phyloP scores from a whole-genome alignment of 805 yeast species.

The Jamesozyma lodderae region DNA sequence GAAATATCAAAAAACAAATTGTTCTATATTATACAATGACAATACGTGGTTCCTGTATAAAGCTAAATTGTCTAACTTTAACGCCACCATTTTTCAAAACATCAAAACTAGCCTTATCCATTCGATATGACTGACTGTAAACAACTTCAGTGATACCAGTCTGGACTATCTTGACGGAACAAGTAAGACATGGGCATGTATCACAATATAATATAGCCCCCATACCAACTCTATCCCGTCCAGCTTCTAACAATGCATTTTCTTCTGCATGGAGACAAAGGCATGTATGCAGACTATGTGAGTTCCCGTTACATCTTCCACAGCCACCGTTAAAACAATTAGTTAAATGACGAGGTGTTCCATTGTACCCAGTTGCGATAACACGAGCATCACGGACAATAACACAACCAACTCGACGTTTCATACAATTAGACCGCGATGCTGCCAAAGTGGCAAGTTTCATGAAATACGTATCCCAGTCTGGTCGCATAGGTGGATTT shows the following conservation, averaged over 20 bases:
- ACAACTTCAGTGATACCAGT: constrained; percentile 87
- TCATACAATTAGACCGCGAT: constrained; percentile 89
- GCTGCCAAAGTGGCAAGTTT: constrained; percentile 88
- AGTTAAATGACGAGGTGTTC: constrained; percentile 80
- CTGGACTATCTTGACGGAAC: constrained; percentile 92
- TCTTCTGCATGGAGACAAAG: constrained; percentile 96
- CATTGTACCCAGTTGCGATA: constrained; percentile 94
- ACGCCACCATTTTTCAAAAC: constrained; percentile 73
- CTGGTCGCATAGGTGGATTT: constrained; percentile 50
- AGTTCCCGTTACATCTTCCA: constrained; percentile 62
- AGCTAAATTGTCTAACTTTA: constrained; percentile 49
- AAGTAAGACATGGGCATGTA: constrained; percentile 95
- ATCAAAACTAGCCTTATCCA: constrained; percentile 71
- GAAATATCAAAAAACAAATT: neutral
- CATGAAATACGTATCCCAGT: constrained; percentile 97
- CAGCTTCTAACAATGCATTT: constrained; percentile 89
- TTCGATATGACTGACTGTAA: constrained; percentile 82
- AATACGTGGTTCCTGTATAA: constrained; percentile 22
- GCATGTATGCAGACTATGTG: constrained; percentile 74
- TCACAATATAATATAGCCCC: constrained; percentile 75
- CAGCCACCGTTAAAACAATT: constrained; percentile 98
- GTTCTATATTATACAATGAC: constrained; percentile 9
- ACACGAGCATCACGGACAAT: constrained; percentile 79
- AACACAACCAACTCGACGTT: constrained; percentile 93
- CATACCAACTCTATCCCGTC: constrained; percentile 69